Conservation (phyloP, 257 asterid species). For the Ophiorrhiza pumila region DNA sequence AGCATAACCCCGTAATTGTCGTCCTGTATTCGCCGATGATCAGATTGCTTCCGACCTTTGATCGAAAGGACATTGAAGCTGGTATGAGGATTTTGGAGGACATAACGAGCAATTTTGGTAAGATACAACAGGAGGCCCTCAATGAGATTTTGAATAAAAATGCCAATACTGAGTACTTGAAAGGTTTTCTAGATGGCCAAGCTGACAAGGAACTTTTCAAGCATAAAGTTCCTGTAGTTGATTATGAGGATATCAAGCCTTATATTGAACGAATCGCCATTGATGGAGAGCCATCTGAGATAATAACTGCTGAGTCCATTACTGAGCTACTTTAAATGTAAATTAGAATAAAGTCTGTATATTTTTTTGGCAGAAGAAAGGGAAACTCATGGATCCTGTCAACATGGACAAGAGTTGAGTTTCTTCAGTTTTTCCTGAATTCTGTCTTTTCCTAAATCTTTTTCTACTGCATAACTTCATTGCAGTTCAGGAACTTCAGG, state of each 20-base stretch:
- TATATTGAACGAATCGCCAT: slow-evolving; percentile 6
- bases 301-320: no score
- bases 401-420: no score
- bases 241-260: slow-evolving; percentile 14
- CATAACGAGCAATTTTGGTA: not conserved
- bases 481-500: slow-evolving; percentile 22
- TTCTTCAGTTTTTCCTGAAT: not conserved
- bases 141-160: slow-evolving; percentile 11
- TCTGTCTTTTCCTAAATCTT: no score
- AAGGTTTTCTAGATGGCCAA: not conserved
- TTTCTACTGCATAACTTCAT: not conserved
- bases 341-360: no score
- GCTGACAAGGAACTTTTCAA: not conserved
- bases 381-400: no score
- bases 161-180: slow-evolving; percentile 8
- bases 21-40: not conserved
- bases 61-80: not conserved
- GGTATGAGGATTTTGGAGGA: slow-evolving; percentile 11
- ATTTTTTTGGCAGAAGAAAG: no score
- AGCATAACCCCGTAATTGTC: no score
- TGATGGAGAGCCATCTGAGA: not conserved
- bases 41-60: not conserved
- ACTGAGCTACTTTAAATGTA: no score
- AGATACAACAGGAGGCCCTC: not conserved
- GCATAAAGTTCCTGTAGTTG: slow-evolving; percentile 11